These are phyloP conservation scores for Fusarium sp. DNA, from an alignment of 2,329 filamentous ascomycete species.

Conservation along the genomic window DNA sequence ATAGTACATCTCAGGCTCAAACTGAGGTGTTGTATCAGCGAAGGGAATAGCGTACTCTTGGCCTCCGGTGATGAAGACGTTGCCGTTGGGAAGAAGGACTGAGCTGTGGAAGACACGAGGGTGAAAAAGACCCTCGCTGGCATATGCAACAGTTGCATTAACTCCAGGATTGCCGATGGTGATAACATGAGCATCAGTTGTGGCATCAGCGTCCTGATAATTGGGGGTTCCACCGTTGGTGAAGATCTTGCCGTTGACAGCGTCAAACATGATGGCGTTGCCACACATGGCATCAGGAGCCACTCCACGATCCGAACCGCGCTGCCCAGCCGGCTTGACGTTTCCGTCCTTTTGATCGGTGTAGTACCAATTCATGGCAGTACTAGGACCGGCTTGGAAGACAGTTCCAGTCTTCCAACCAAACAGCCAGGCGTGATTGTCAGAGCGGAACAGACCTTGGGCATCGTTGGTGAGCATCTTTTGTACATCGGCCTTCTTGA, in stretches of 20 bases:
- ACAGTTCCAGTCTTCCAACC: slow-evolving; percentile 62
- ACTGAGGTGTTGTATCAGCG: slow-evolving; percentile 31
- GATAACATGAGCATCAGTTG: slow-evolving; percentile 64
- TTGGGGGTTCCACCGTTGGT: slow-evolving; percentile 64
- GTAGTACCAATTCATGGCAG: slow-evolving; percentile 69
- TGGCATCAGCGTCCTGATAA: slow-evolving; percentile 62
- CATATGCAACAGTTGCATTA: slow-evolving; percentile 14
- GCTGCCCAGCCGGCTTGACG: slow-evolving; percentile 44
- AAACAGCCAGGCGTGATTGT: slow-evolving; percentile 53
- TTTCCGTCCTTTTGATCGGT: slow-evolving; percentile 51
- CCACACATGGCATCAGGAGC: slow-evolving; percentile 68
- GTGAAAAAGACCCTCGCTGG: slow-evolving; percentile 24
- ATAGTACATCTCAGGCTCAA: slow-evolving; percentile 33
- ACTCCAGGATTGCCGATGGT: slow-evolving; percentile 56
- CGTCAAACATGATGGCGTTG: slow-evolving; percentile 71
- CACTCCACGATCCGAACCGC: slow-evolving; percentile 52
- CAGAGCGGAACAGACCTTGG: slow-evolving; percentile 62
- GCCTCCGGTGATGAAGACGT: slow-evolving; percentile 64
- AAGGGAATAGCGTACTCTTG: slow-evolving; percentile 35
- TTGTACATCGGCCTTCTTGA: slow-evolving; percentile 57
- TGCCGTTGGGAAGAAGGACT: slow-evolving; percentile 65
- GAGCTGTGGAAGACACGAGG: slow-evolving; percentile 62
- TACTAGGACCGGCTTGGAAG: slow-evolving; percentile 69
- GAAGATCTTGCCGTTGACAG: slow-evolving; percentile 70
- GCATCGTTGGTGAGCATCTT: slow-evolving; percentile 67